These are phyloP conservation scores for Dryas alaskensis DNA, from an alignment of 306 rosid genomes.

Conservation along the genomic window DNA sequence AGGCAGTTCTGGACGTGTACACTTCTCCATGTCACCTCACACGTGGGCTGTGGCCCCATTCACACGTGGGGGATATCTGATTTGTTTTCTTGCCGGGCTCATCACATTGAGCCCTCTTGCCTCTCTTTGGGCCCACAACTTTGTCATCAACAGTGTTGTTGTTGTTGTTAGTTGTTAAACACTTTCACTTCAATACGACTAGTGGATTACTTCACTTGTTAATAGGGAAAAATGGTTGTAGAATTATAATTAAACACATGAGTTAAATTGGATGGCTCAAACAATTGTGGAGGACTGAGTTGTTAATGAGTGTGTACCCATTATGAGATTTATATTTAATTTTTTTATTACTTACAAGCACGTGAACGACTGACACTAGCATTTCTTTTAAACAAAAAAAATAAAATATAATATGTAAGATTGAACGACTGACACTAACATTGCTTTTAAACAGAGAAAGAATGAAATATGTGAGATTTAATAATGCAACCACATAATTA, in stretches of 20 bases:
- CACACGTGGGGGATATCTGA: conserved; percentile 54
- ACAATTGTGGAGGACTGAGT: no score
- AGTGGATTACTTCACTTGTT: no score
- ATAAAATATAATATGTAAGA: background rate
- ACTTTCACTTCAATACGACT: no score
- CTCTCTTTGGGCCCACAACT: conserved; percentile 28
- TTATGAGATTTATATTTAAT: background rate
- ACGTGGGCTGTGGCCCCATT: conserved; percentile 52
- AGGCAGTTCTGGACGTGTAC: conserved; percentile 20
- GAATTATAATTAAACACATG: no score
- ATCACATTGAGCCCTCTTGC: conserved; percentile 10
- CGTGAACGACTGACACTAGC: background rate
- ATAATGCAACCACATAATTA: background rate
- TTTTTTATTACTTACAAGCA: background rate
- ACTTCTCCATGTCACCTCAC: conserved; percentile 34
- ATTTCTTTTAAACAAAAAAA: background rate
- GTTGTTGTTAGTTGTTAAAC: background rate
- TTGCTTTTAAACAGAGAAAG: no score
- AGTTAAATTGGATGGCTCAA: no score
- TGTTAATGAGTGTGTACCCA: background rate
- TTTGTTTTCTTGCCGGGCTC: conserved; percentile 49
- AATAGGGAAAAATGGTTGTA: no score
- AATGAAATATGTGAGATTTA: background rate
- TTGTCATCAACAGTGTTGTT: conserved; percentile 23
- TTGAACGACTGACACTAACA: background rate